These are phyloP conservation scores for Aegilops longissima DNA, from an alignment of 176 grass and related monocot species.

Conservation along the genomic window DNA sequence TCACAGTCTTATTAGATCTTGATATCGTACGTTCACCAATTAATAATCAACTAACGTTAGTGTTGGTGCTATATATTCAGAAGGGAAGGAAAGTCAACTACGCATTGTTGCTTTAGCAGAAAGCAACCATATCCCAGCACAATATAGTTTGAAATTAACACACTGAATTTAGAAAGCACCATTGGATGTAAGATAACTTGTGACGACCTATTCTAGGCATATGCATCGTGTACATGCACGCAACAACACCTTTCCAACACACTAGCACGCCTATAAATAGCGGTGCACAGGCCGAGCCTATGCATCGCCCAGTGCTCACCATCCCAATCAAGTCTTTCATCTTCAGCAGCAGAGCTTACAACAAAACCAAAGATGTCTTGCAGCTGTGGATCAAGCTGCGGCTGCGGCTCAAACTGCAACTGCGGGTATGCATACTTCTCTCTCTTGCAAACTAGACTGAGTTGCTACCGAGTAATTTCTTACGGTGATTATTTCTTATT, in stretches of 20 bases:
- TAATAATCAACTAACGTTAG: background rate
- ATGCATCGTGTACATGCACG: background rate
- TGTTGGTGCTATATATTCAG: background rate
- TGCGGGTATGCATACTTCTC: conserved; percentile 23
- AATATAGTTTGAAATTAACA: background rate
- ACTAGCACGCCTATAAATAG: conserved; percentile 18
- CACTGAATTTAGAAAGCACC: background rate
- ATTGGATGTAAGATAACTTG: background rate
- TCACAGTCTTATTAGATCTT: background rate
- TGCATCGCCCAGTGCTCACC: conserved; percentile 3
- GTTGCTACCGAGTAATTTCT: background rate
- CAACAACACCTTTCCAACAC: background rate
- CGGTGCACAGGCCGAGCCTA: background rate
- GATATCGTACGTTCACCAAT: background rate
- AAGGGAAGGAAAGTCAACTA: conserved; percentile 22
- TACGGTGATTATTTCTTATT: background rate
- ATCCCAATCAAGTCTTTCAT: background rate
- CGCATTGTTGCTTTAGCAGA: background rate
- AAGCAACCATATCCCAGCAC: background rate
- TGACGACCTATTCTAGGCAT: background rate
- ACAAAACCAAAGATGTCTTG: conserved; percentile 29
- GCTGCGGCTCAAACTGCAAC: conserved; percentile 36
- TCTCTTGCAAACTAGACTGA: background rate
- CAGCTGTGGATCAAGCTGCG: conserved; percentile 42
- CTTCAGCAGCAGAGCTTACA: background rate